Evolutionary conservation across 1,284 basidiomycete genomes (phyloP).

Genomic region (Ceratobasidium papillatum): DNA sequence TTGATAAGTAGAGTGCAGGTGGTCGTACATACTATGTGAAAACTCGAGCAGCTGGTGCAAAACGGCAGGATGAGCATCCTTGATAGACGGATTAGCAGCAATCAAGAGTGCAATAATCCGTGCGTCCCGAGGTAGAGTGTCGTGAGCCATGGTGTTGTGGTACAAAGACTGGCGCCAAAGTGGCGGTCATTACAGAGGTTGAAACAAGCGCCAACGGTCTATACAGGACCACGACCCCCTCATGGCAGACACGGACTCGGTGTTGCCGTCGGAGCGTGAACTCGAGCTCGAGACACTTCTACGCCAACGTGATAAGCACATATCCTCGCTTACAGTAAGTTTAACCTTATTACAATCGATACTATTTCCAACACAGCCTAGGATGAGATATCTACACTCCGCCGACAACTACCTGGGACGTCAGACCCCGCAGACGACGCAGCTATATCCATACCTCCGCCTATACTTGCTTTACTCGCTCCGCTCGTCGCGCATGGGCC

Average conservation of each 20-base stretch:
- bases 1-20: neutral
- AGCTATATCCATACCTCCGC: slow-evolving; percentile 63
- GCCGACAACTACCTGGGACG: slow-evolving; percentile 62
- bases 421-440: slow-evolving; percentile 57
- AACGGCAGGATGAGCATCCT: slow-evolving; percentile 93
- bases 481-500: slow-evolving; percentile 60
- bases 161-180: slow-evolving; percentile 21
- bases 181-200: neutral
- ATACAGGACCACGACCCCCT: slow-evolving; percentile 18
- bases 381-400: slow-evolving; percentile 74
- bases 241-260: slow-evolving; percentile 28
- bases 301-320: slow-evolving; percentile 72
- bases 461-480: slow-evolving; percentile 73
- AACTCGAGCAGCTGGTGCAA: slow-evolving; percentile 96
- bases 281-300: slow-evolving; percentile 78
- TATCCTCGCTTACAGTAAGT: slow-evolving; percentile 73
- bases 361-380: slow-evolving; percentile 48
- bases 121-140: slow-evolving; percentile 86
- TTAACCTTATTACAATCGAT: neutral
- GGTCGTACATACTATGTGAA: slow-evolving; percentile 72
- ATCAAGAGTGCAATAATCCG: slow-evolving; percentile 92
- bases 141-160: slow-evolving; percentile 48
- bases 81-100: slow-evolving; percentile 90
- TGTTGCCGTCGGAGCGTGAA: slow-evolving; percentile 71
- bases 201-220: slow-evolving; percentile 8